Percentiles rank a stretch among this genome's conserved stretches.
These are phyloP conservation scores for Leccinum variabile DNA, from an alignment of 1,284 basidiomycete species.

Conservation along the genomic window DNA sequence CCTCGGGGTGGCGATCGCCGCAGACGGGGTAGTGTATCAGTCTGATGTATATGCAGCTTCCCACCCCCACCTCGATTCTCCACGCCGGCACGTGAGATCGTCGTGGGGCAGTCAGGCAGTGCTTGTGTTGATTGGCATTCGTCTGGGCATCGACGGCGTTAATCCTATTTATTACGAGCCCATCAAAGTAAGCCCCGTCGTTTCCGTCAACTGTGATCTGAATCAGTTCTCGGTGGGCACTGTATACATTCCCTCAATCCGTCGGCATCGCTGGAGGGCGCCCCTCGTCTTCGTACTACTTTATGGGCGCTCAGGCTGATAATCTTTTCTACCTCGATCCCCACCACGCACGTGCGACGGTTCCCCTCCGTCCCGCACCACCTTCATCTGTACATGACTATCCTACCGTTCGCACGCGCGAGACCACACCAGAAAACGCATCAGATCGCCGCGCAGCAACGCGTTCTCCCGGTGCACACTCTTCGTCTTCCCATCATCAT, in stretches of 20 bases:
- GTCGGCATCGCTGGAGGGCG: conserved; percentile 96
- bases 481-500: conserved; percentile 28
- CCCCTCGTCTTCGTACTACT: conserved; percentile 96
- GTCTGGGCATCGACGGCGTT: conserved; percentile 90
- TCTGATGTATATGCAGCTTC: conserved; percentile 86
- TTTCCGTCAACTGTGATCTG: neutral
- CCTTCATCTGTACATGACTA: conserved; percentile 22
- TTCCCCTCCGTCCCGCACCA: conserved; percentile 72
- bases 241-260: conserved; percentile 93
- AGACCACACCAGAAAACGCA: conserved; percentile 31
- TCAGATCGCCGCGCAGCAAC: conserved; percentile 29
- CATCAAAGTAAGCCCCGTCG: conserved; percentile 68
- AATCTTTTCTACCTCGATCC: conserved; percentile 96
- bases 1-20: conserved; percentile 53
- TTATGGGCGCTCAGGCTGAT: conserved; percentile 89
- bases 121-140: conserved; percentile 81
- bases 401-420: conserved; percentile 25
- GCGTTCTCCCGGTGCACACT: conserved; percentile 25
- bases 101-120: conserved; percentile 86
- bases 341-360: conserved; percentile 82
- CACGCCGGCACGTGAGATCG: conserved; percentile 33
- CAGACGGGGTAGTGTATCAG: conserved; percentile 84
- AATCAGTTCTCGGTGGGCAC: conserved; percentile 47
- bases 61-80: conserved; percentile 43
- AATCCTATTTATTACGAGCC: conserved; percentile 95